Evolutionary conservation across 495 filamentous ascomycete genomes (phyloP), one percentile per base, ranked within the genome.

Genomic region (Echria macrotheca): DNA sequence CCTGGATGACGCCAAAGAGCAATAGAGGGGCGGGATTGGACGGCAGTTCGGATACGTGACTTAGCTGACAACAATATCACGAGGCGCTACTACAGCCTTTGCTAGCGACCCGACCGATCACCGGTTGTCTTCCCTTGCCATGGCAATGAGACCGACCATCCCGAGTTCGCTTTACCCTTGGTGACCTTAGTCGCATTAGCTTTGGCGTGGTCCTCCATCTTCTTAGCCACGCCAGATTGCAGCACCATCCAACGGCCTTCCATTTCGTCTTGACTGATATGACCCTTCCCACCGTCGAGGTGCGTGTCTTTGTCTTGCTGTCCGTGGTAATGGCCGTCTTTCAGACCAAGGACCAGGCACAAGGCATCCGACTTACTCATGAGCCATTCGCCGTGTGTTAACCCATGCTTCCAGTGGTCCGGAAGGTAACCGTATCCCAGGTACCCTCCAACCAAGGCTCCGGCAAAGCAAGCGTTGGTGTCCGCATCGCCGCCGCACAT

Each of bases 401-500:
- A 46, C 10, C 72, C 73, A 35, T 69, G 48, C 24, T 61, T 61
- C 72, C 73, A 75, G 31, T 69, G 63, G 18, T 58, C 52, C 6
- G 72, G 71, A 11, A 75, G 45, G 1, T 46, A 55, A 21, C 44
- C 53, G 50, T 69, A 71, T 6, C 72, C 73, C 17, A 73, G 32
- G 49, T 61, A 71, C 4, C 55, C 66, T 0, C 73, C 73, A 8
- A 75, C 24, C 1, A 77, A 40, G 0, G 71, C 71, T 1, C 71
- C 72, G 1, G 71, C 71, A 52, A 70, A 68, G 39, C 67, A 73
- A 8, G 68, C 72, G 52, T 76, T 76, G 0, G 73, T 76, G 36
- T 77, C 73, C 3, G 72, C 69, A 50, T 77, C 73, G 0, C 73
- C 73, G 5, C 70, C 73, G 9, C 62, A 45, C 69, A 74, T 72